Evolutionary conservation across 805 yeast species (phyloP).

Genomic region (Candida nonsorbophila): DNA sequence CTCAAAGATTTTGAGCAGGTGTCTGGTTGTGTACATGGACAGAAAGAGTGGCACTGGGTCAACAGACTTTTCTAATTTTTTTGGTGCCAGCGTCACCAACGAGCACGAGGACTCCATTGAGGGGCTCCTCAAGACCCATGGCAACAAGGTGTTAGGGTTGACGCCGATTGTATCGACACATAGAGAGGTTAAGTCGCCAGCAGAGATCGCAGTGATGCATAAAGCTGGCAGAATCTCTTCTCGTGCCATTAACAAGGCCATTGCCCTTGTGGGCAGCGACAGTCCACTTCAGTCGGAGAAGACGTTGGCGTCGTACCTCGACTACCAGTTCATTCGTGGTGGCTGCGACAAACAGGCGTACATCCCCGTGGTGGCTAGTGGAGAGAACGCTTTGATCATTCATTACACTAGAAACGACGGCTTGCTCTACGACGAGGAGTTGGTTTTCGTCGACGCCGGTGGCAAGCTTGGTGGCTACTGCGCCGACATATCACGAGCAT

Average conservation of each 20-base stretch:
- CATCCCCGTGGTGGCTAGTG: constrained; percentile 95
- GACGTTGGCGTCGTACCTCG: constrained; percentile 73
- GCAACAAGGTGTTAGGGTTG: constrained; percentile 39
- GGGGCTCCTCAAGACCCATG: constrained; percentile 5
- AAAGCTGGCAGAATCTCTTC: constrained; percentile 79
- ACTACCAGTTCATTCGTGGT: constrained; percentile 73
- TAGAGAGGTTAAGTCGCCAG: constrained; percentile 68
- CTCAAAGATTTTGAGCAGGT: constrained; percentile 41
- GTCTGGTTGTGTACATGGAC: constrained; percentile 55
- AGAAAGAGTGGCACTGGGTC: neutral
- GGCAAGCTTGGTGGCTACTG: constrained; percentile 93
- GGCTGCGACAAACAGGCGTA: constrained; percentile 92
- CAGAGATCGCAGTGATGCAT: constrained; percentile 76
- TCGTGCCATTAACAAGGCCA: constrained; percentile 78
- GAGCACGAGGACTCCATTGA: constrained; percentile 4
- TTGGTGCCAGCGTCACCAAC: constrained; percentile 1
- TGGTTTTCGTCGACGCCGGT: constrained; percentile 92
- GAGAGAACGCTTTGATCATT: constrained; percentile 81
- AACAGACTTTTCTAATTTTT: constrained; percentile 1
- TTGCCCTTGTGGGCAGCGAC: constrained; percentile 45
- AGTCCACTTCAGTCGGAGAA: constrained; percentile 62
- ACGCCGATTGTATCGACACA: constrained; percentile 38
- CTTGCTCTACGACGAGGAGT: constrained; percentile 64
- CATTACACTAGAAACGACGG: constrained; percentile 95
- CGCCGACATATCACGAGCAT: constrained; percentile 92